phyloP scores from a whole-genome alignment of 495 filamentous ascomycete species.

The Podospora pseudopauciseta region DNA sequence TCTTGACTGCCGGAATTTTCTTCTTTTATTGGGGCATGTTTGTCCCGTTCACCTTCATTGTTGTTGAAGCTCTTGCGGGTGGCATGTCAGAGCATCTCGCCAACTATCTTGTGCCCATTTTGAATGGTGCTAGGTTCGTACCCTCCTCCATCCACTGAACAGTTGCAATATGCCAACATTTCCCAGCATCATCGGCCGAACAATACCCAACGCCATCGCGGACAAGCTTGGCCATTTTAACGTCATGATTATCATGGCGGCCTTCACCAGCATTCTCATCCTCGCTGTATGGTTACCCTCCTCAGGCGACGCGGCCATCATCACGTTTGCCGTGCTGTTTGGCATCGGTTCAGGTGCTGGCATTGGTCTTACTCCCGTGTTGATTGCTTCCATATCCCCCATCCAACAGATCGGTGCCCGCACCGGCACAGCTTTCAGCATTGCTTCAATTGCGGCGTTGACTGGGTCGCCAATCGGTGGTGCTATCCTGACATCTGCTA shows the following conservation, averaged over 20 bases:
- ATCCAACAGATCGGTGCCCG: constrained; percentile 23
- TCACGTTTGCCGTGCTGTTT: constrained; percentile 58
- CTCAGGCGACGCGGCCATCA: constrained; percentile 48
- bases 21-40: constrained; percentile 55
- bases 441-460: constrained; percentile 30
- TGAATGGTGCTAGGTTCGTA: constrained; percentile 51
- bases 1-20: constrained; percentile 33
- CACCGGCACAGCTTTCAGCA: constrained; percentile 20
- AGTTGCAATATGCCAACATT: background rate
- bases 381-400: constrained; percentile 27
- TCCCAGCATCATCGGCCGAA: background rate
- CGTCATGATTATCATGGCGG: constrained; percentile 49
- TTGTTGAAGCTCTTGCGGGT: constrained; percentile 47
- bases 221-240: constrained; percentile 65
- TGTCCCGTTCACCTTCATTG: constrained; percentile 62
- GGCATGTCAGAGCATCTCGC: constrained; percentile 55
- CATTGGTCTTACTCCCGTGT: constrained; percentile 23
- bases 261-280: constrained; percentile 53
- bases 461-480: constrained; percentile 12
- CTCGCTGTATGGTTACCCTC: constrained; percentile 60
- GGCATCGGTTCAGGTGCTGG: constrained; percentile 49
- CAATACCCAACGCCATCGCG: constrained; percentile 35
- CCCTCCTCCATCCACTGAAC: constrained; percentile 47
- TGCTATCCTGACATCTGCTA: constrained; percentile 13
- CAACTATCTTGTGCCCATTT: constrained; percentile 57